phyloP scores from a whole-genome alignment of 2,329 filamentous ascomycete genomes.

The Penicillium sp. region DNA sequence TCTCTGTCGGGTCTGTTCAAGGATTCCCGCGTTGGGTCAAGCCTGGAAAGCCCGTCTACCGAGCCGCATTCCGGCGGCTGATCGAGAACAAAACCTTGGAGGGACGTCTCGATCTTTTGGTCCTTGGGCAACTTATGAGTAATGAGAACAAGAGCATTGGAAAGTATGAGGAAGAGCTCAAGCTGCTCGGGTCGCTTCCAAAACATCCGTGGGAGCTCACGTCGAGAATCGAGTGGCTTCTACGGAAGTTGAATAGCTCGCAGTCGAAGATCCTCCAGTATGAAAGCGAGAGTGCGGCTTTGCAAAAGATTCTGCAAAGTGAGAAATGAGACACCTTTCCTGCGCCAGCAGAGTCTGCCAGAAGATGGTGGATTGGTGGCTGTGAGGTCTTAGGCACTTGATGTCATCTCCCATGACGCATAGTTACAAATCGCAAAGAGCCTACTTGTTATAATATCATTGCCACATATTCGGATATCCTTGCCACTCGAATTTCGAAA shows the following conservation, averaged over 20 bases:
- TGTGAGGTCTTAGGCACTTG: too few relatives aligned
- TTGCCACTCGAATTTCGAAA: too few relatives aligned
- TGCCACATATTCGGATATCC: too few relatives aligned
- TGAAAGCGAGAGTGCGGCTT: slow-evolving; percentile 65
- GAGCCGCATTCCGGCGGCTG: slow-evolving; percentile 73
- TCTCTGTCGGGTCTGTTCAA: slow-evolving; percentile 68
- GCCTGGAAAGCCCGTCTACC: slow-evolving; percentile 81
- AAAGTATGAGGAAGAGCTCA: slow-evolving; percentile 75
- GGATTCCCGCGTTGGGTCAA: slow-evolving; percentile 76
- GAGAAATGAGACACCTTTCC: slow-evolving; percentile 53
- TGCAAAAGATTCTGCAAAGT: slow-evolving; percentile 68
- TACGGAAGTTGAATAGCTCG: slow-evolving; percentile 68
- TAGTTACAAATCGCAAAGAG: too few relatives aligned
- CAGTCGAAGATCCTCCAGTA: slow-evolving; percentile 71
- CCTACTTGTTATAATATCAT: too few relatives aligned
- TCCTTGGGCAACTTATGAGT: slow-evolving; percentile 66
- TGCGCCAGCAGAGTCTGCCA: too few relatives aligned
- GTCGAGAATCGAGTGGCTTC: slow-evolving; percentile 66
- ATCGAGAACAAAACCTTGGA: slow-evolving; percentile 68
- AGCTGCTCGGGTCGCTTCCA: slow-evolving; percentile 65
- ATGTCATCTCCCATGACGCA: too few relatives aligned
- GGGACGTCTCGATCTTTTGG: slow-evolving; percentile 68
- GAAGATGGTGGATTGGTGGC: too few relatives aligned
- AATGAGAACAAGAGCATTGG: slow-evolving; percentile 71
- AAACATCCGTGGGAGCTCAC: slow-evolving; percentile 67